Percentiles rank a stretch among this genome's conserved stretches.
phyloP scores from a whole-genome alignment of 331 rosid species.

The Saraca asoca region DNA sequence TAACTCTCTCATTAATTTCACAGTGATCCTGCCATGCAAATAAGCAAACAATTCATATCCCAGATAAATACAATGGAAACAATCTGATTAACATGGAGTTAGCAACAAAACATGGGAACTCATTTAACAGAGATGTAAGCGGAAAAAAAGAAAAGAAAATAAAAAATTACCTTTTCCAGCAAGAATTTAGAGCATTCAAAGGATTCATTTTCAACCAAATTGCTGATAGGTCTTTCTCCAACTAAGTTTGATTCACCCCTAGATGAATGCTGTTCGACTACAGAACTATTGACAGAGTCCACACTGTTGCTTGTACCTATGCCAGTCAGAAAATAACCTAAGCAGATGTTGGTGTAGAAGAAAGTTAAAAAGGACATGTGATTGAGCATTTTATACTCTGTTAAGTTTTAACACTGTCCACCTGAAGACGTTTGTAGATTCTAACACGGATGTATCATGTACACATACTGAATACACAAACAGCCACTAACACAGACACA shows the following conservation, averaged over 20 bases:
- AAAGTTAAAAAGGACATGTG: conserved; percentile 26
- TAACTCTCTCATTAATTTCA: neutral
- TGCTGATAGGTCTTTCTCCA: conserved; percentile 39
- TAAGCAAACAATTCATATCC: conserved; percentile 18
- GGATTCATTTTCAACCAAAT: conserved; percentile 42
- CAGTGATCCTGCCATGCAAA: conserved; percentile 17
- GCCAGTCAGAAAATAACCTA: conserved; percentile 20
- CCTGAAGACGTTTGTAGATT: no score
- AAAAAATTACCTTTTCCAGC: conserved; percentile 47
- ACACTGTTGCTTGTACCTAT: conserved; percentile 32
- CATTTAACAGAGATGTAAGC: conserved; percentile 8
- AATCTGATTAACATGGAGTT: conserved; percentile 17
- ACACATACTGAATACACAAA: neutral
- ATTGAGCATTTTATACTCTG: neutral
- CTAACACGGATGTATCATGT: no score
- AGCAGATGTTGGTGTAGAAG: conserved; percentile 11
- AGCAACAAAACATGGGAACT: conserved; percentile 10
- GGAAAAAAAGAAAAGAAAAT: conserved; percentile 5
- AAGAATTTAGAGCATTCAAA: conserved; percentile 38
- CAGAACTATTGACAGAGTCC: conserved; percentile 30
- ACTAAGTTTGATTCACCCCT: conserved; percentile 38
- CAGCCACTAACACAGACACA: neutral
- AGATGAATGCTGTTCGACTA: conserved; percentile 35
- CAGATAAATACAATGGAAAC: conserved; percentile 26
- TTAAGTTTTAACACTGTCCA: neutral